Base-by-base conservation (phyloP, 2,329 filamentous ascomycete genomes). In the Alternaria incomplexa region DNA sequence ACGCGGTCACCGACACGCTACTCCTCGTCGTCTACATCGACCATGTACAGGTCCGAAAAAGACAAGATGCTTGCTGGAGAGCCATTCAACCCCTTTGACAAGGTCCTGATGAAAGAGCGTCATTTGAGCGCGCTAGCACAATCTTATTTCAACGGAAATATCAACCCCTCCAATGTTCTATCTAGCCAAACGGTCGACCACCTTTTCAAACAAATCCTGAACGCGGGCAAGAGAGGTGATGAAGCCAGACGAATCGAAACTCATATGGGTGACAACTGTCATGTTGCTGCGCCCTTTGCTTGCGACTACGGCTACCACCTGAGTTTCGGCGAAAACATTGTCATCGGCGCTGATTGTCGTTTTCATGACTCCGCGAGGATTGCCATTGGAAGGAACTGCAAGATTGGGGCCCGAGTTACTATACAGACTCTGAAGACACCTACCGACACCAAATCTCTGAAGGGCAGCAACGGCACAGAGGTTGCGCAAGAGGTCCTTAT, bases 231-330 rank as follows among this genome's bases (percentile, higher is more conserved):
- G 69, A 63, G 15, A 40, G 9, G 65, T 10, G 65, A 56, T 20
- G 63, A 63, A 12, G 62, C 30, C 4, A 61, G 62, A 26, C 59
- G 58, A 44, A 55, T 67, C 43, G 64, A 67, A 53, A 92, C 87
- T 59, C 87, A 84, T 23, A 87, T 96, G 6, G 93, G 93, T n/a
- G 87, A 89, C 15, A 88, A 90, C 58, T 90, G 92, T 6, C 85
- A 90, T 45, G 91, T 99, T 25, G 93, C 97, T 73, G 89, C 92
- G 3, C 95, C 95, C 0, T 98, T 99, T 79, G 90, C 86, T 50
- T 97, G 95, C 77, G 93, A 97, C 74, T 97, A 97, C 74, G 96
- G 96, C 1, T 98, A 97, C 82, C 98, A 99, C 78, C 91, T 98
- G 72, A 87, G 87, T 51, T 91, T 99, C 69, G 94, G 92, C 12